phyloP scores from a whole-genome alignment of 345 rosid species.

The Brassica napus region DNA sequence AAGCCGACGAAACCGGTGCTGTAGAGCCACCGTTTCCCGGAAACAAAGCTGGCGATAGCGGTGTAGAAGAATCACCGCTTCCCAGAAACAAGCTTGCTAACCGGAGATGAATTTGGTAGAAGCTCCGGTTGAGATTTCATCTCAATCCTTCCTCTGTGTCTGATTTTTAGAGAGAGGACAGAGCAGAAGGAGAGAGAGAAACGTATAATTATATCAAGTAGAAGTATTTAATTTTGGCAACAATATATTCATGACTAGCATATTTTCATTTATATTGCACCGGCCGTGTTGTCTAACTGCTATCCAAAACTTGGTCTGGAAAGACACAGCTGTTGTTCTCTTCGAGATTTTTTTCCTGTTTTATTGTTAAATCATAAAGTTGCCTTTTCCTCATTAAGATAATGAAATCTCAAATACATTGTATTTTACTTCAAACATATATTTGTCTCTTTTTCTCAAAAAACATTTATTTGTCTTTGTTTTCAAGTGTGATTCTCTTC shows the following conservation, averaged over 20 bases:
- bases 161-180: too few relatives aligned
- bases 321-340: background rate
- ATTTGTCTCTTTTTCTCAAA: background rate
- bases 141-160: too few relatives aligned
- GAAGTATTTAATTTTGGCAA: too few relatives aligned
- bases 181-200: too few relatives aligned
- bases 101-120: too few relatives aligned
- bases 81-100: too few relatives aligned
- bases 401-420: background rate
- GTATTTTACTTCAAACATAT: background rate
- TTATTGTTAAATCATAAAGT: background rate
- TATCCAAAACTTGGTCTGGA: background rate
- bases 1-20: too few relatives aligned
- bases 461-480: background rate
- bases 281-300: background rate
- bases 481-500: background rate
- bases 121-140: too few relatives aligned
- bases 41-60: too few relatives aligned
- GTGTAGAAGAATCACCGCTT: too few relatives aligned
- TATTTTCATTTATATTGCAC: background rate
- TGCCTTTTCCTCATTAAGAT: background rate
- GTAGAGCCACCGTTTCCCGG: too few relatives aligned
- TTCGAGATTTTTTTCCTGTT: background rate
- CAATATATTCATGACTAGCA: background rate
- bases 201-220: too few relatives aligned